Evolutionary conservation across 331 rosid genomes (phyloP).

Genomic region (Pyracantha coccinea): DNA sequence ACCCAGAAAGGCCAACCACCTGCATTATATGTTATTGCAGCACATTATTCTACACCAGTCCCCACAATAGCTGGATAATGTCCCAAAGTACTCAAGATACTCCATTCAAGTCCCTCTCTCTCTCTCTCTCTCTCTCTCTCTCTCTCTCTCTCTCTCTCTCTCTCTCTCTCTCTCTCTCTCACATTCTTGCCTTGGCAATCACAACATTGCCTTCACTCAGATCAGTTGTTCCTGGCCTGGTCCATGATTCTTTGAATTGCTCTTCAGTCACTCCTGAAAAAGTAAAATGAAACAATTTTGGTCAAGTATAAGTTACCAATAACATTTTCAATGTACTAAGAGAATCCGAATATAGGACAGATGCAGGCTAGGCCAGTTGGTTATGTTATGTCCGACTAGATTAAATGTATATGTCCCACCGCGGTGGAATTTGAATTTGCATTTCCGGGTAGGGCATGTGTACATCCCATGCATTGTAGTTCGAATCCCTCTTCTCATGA

Average conservation of each 20-base stretch:
- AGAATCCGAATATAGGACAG: neutral
- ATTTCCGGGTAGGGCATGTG: neutral
- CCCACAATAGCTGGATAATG: slow-evolving; percentile 8
- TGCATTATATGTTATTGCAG: slow-evolving; percentile 3
- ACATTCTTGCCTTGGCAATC: slow-evolving; percentile 88
- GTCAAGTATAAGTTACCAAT: neutral
- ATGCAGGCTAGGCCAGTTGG: neutral
- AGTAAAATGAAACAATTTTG: neutral
- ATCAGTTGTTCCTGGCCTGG: slow-evolving; percentile 57
- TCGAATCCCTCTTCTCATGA: neutral
- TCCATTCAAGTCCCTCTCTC: neutral
- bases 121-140: neutral
- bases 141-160: too few species aligned
- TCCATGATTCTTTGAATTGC: slow-evolving; percentile 87
- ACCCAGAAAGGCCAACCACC: slow-evolving; percentile 20
- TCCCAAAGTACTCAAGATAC: slow-evolving; percentile 2
- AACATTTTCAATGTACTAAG: neutral
- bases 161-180: neutral
- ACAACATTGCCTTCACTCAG: slow-evolving; percentile 47
- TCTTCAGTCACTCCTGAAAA: slow-evolving; percentile 89
- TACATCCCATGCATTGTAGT: neutral
- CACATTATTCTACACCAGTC: slow-evolving; percentile 25
- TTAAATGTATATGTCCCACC: neutral
- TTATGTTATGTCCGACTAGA: too few species aligned
- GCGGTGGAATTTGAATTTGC: neutral